Base-by-base conservation (phyloP, 805 yeast species). In the Saturnispora gosingensis region DNA sequence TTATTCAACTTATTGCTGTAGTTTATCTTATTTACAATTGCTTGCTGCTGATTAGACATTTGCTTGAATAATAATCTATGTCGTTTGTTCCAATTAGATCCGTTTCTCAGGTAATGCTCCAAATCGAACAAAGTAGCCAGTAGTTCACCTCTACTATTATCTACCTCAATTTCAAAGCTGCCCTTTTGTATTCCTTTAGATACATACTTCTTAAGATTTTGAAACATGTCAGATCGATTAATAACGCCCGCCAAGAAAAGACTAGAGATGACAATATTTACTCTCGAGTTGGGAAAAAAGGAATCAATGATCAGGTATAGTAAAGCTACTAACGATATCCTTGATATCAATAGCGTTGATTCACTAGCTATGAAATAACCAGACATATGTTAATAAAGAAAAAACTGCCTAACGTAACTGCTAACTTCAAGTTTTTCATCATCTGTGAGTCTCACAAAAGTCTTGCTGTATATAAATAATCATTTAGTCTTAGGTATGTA, bases 21-120 rank as follows among this genome's bases (percentile, higher is more conserved):
- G 0, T 83, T 82, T 1, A 77, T 71, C 24, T 73, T 66, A 10
- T 69, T 71, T 24, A 81, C 80, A 32, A 79, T 62, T 13, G 72
- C 66, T 59, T 82, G 86, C 56, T 82, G 88, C 49, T 76, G 67
- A 71, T 76, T 72, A 4, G 76, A 61, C 76, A 83, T 69, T 56
- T 71, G 58, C 54, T 72, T 73, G 62, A 71, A 74, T 38, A 74
- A 60, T 20, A 66, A 63, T 28, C 74, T 64, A 48, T 77, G 69
- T 46, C 74, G 63, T 46, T 75, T 76, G 54, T 77, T 80, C 72
- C 75, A 66, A 3, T 62, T 62, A 39, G 68, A 65, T 5, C 75
- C 67, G 43, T 72, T 67, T 2, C 53, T 38, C 2, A 69, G 57
- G 56, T 81, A 81, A 8, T 66, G 60, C 36, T 73, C 67, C n/a